Evolutionary conservation across 176 grass and related monocot genomes (phyloP).

Genomic region (Triticum turgidum): DNA sequence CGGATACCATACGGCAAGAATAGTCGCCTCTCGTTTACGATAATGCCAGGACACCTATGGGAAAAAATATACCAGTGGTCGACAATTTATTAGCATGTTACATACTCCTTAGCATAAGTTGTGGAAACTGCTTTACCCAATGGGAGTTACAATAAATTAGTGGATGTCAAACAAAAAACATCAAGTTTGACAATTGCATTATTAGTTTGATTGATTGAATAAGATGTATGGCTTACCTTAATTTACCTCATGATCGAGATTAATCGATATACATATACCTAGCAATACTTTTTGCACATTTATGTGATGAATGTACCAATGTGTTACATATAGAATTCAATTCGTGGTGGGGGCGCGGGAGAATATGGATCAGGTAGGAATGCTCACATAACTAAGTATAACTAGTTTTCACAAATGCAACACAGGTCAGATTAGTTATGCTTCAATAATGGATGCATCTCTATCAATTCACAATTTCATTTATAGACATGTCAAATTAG

Average conservation of each 20-base stretch:
- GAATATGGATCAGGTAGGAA: neutral
- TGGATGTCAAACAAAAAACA: neutral
- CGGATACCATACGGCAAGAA: conserved; percentile 57
- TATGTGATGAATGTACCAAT: neutral
- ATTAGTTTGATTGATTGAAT: conserved; percentile 25
- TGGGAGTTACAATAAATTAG: neutral
- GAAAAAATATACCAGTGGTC: conserved; percentile 34
- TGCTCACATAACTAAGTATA: neutral
- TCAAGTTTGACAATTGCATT: conserved; percentile 16
- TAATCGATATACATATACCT: neutral
- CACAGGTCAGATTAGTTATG: neutral
- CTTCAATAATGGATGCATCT: neutral
- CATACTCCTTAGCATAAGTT: conserved; percentile 11
- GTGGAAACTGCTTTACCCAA: neutral
- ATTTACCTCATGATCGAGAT: neutral
- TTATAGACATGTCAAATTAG: neutral
- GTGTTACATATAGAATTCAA: neutral
- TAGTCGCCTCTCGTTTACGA: conserved; percentile 45
- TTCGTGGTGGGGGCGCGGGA: neutral
- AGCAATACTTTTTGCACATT: neutral
- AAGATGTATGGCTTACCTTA: conserved; percentile 16
- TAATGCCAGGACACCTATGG: conserved; percentile 12
- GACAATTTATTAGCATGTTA: conserved; percentile 8
- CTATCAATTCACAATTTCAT: neutral
- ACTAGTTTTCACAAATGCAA: neutral